Evolutionary conservation across 2,329 filamentous ascomycete species (phyloP).

Genomic region (Cyanodermella asteris): DNA sequence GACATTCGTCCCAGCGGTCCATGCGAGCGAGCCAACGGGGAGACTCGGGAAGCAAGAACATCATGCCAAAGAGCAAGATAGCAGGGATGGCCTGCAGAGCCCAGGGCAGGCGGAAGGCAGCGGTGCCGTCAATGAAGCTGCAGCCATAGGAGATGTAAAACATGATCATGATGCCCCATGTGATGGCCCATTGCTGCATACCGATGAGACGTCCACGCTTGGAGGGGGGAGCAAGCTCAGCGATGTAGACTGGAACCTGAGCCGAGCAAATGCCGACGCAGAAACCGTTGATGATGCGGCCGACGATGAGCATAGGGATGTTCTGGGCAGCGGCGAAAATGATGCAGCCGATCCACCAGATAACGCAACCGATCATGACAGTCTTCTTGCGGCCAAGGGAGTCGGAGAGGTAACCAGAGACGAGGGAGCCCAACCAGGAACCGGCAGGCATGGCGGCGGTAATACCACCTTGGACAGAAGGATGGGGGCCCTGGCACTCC

Average conservation of each 20-base stretch:
- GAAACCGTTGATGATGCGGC: slow-evolving; percentile 49
- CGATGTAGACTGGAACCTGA: slow-evolving; percentile 47
- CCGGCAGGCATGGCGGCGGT: slow-evolving; percentile 54
- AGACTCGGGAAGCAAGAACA: slow-evolving; percentile 40
- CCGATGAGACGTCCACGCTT: slow-evolving; percentile 45
- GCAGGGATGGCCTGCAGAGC: slow-evolving; percentile 41
- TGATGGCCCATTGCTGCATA: slow-evolving; percentile 54
- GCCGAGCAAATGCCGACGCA: slow-evolving; percentile 55
- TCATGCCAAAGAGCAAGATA: slow-evolving; percentile 32
- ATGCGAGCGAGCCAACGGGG: slow-evolving; percentile 42
- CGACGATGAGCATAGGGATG: slow-evolving; percentile 48
- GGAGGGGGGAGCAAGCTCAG: slow-evolving; percentile 31
- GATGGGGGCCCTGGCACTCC: slow-evolving; percentile 25
- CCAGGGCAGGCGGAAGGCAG: slow-evolving; percentile 43
- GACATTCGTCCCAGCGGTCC: slow-evolving; percentile 34
- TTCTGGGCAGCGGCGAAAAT: slow-evolving; percentile 42
- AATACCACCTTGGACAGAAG: slow-evolving; percentile 43
- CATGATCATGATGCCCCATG: slow-evolving; percentile 49
- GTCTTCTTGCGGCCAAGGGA: slow-evolving; percentile 29
- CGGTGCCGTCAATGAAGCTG: slow-evolving; percentile 34
- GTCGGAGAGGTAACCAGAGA: slow-evolving; percentile 35
- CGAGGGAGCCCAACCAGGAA: slow-evolving; percentile 40
- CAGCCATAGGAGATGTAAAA: slow-evolving; percentile 47
- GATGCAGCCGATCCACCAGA: slow-evolving; percentile 34
- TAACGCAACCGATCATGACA: slow-evolving; percentile 29